Conservation (phyloP, 768 basidiomycete genomes). For the Lactarius pseudohatsudake region DNA sequence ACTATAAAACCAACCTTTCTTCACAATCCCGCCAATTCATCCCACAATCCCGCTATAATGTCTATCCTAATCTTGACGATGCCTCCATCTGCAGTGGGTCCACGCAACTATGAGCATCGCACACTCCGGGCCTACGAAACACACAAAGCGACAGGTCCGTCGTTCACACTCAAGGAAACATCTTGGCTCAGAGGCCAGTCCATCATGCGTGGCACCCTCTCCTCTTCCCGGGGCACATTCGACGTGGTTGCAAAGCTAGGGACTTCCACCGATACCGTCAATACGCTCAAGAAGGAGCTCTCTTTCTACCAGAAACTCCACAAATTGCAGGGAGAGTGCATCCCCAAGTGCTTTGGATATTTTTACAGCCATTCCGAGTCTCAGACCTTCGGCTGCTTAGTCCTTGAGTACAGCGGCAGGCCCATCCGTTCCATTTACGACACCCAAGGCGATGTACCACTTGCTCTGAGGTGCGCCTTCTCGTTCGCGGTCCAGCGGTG, state of each 20-base stretch:
- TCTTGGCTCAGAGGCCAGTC: conserved; percentile 20
- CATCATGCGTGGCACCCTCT: conserved; percentile 20
- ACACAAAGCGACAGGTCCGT: conserved; percentile 6
- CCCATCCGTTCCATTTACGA: conserved; percentile 19
- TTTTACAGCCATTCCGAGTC: conserved; percentile 13
- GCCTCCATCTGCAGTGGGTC: conserved; percentile 11
- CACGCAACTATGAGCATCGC: conserved; percentile 17
- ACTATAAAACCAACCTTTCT: no score
- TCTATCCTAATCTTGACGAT: conserved; percentile 19
- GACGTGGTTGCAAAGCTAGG: conserved; percentile 23
- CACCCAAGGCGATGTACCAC: conserved; percentile 6
- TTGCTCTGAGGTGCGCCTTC: conserved; percentile 9
- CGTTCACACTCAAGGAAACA: conserved; percentile 10
- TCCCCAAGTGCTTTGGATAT: conserved; percentile 21
- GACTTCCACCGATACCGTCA: not conserved
- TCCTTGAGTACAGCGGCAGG: conserved; percentile 19
- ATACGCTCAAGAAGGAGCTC: conserved; percentile 17
- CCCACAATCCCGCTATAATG: conserved; percentile 5
- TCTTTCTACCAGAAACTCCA: conserved; percentile 16
- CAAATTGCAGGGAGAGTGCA: conserved; percentile 13
- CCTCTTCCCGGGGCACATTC: conserved; percentile 10
- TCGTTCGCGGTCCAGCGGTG: not conserved
- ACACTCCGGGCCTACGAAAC: conserved; percentile 17
- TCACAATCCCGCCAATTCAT: no score
- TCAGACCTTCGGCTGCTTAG: conserved; percentile 12